These are phyloP conservation scores for Aspergillus ibericus DNA, from an alignment of 2,329 filamentous ascomycete genomes.

Conservation along the genomic window DNA sequence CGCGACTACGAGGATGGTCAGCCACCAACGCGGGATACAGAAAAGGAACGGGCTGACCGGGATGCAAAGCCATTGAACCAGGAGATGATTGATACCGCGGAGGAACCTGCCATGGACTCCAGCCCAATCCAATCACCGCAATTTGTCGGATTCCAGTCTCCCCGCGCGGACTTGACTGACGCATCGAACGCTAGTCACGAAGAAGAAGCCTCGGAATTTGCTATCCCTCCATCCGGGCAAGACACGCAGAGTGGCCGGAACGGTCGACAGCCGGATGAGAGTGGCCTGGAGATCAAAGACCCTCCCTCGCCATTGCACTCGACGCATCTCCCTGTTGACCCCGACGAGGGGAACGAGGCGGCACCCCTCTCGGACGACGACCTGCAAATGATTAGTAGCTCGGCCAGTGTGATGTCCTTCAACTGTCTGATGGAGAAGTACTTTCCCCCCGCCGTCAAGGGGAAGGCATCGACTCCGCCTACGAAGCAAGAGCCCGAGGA, in stretches of 20 bases:
- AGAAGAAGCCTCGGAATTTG: not conserved
- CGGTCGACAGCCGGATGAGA: not conserved
- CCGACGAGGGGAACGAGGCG: not conserved
- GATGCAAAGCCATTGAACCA: not conserved
- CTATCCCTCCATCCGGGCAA: not conserved
- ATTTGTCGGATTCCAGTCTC: slow-evolving; percentile 22
- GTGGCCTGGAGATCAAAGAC: not conserved
- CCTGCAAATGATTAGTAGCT: slow-evolving; percentile 17
- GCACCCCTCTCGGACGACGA: slow-evolving; percentile 11
- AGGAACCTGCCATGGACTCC: not conserved
- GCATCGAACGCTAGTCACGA: not conserved
- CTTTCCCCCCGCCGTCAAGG: not conserved
- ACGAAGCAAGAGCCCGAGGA: slow-evolving; percentile 4
- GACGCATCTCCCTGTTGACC: slow-evolving; percentile 9
- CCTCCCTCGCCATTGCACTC: slow-evolving; percentile 6
- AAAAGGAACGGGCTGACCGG: not conserved
- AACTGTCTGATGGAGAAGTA: slow-evolving; percentile 10
- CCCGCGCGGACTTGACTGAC: not conserved
- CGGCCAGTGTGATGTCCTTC: slow-evolving; percentile 10
- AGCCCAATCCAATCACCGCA: slow-evolving; percentile 21
- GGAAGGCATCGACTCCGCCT: not conserved
- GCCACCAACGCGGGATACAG: not conserved
- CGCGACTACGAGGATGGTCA: slow-evolving; percentile 3
- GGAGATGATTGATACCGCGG: not conserved
- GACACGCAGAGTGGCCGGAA: slow-evolving; percentile 4